Base-by-base conservation (phyloP, 805 yeast species). In the Metschnikowia kofuensis region DNA sequence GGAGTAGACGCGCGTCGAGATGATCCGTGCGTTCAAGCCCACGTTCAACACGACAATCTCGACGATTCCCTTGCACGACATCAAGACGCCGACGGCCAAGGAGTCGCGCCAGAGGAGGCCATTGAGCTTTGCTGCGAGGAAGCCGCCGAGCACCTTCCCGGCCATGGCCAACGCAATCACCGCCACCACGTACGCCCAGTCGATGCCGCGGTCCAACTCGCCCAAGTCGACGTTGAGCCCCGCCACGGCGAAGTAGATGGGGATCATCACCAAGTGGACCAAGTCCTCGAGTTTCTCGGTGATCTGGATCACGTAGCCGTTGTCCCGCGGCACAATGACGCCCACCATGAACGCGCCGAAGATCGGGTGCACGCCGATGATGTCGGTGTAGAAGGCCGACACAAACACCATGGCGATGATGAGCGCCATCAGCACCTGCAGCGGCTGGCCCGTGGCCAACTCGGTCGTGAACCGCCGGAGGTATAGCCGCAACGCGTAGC, bases 21-120 rank as follows among this genome's bases (percentile, higher is more conserved):
- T 80, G 46, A 87, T 87, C 0, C 79, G 79, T 6, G 94, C 86
- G 52, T 79, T 82, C 47, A 86, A 72, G 42, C 96, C 96, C 26
- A 85, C 82, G 38, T 80, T 82, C 54, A 87, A 71, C 16, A 87
- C 94, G 38, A 87, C 91, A 62, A 87, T 84, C 66, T 87, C 95
- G 26, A 87, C 94, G 54, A 87, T 85, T 66, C 96, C 96, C 66
- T 87, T 87, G 75, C 96, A 87, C 7, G 92, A 85, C 94, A 87
- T 87, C 56, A 87, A 72, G 26, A 85, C 78, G 45, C 95, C 96
- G 35, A 86, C 92, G 2, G 91, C 75, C 34, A 83, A 63, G 2
- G 89, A 79, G 63, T 87, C 94, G 62, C 91, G 77, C 86, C 87
- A 83, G 42, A 74, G 74, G 42, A 87, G 66, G 1, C 86, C 87